Evolutionary conservation across 257 asterid genomes (phyloP), one percentile per base, ranked within the genome.

Genomic region (Capsicum pubescens): DNA sequence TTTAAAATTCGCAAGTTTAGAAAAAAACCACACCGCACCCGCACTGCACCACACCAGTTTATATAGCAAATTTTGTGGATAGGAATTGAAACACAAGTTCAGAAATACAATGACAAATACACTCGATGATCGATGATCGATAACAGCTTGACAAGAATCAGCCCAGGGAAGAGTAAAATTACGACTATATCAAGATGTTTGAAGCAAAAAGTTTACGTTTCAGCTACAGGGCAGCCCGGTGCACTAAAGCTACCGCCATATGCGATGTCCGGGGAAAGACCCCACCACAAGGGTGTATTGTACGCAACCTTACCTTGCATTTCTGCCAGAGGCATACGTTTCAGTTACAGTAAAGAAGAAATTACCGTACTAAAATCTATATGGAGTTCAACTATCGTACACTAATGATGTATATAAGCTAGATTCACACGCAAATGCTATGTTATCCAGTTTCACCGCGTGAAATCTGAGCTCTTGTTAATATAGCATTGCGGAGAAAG

Each of bases 401-500:
- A 69, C 16, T 69, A 54, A 68, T 0, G 54, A 13, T 68, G 54
- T 16, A 2, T 16, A 2, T 39, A 39, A 39, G 32, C 42, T n/a
- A 0, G 52, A 39, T 16, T 35, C 55, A 69, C 26, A 71, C 52
- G 44, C 36, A 52, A 52, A 32, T 76, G 60, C 26, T 72, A 48
- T 11, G 10, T 48, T 19, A 6, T 19, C 32, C 7, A 50, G 16
- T 72, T 72, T 48, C 19, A 48, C 19, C 44, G 19, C 59, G 50
- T 52, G 5, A 21, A 76, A 17, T 14, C 12, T 81, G 26, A 61
- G 26, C 21, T n/a, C 80, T 72, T 81, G 76, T 81, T 15, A 67
- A 14, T 39, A 39, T 39, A 39, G 44, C 44, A 39, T 39, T 39
- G 44, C 44, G 44, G 44, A 39, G 44, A 39, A 39, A 39, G 2